Base-by-base conservation (phyloP, 768 basidiomycete species). In the Hericium rajendrae region DNA sequence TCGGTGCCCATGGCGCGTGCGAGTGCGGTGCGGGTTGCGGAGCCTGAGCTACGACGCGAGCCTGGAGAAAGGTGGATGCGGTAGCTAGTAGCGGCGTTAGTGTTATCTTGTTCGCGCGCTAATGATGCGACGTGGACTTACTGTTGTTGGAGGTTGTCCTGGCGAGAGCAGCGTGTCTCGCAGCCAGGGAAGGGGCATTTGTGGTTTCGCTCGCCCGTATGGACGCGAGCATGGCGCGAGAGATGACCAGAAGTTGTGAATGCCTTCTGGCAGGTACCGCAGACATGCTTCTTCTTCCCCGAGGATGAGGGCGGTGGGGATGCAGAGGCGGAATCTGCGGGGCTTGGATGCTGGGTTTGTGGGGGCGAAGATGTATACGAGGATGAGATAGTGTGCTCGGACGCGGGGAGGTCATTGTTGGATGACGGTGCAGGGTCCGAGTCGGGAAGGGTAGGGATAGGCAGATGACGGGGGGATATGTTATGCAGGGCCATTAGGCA, bases 161-260 rank as follows among this genome's bases (percentile, higher is more conserved):
- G 91, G 38, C 92, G 76, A 11, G 89, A 91, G 63, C 93, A 94
- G 16, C 88, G 79, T 1, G 91, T 94, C 64, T 93, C 88, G 69
- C 92, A 95, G 22, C 91, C 92, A n/a, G 93, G 92, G 73, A 91
- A 94, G 38, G 93, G 92, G 66, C 92, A 95, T 58, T 84, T 88
- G 74, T 94, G 90, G 71, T 94, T 93, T 60, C 90, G 79, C 65
- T 94, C 92, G 40, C 92, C 92, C 15, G 92, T 94, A 72, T 94
- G 92, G 13, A 93, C 86, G 56, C 91, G 77, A n/a, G 86, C 78
- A 67, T 94, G 92, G 50, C 92, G 81, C 0, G 91, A 87, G 18
- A 94, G 79, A 69, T 94, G 92, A 16, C 92, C 93, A 59, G 85
- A 86, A 26, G 92, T 94, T 55, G 90, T 91, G 71, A 94, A 94